Base-by-base conservation (phyloP, 148 eudicot genomes). In the Rhododendron griersonianum region DNA sequence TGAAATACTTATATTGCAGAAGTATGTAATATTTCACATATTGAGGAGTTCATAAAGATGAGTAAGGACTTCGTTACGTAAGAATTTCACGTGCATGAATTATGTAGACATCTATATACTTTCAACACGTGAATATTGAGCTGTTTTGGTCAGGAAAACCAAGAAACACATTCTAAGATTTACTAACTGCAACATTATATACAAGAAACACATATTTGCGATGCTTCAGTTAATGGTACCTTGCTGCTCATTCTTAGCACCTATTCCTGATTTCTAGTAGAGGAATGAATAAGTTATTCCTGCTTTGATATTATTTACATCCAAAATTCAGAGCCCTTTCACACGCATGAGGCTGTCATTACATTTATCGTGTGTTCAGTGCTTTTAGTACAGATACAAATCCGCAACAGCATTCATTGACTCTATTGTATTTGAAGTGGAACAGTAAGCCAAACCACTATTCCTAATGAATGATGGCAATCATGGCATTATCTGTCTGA, bases 91-190 rank as follows among this genome's bases (percentile, higher is more conserved):
- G 80, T 80, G 25, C 51, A 6, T 53, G 83, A 33, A 80, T 47
- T 30, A 59, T 47, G 44, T 30, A 51, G n/a, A 33, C 5, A 78
- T 44, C 30, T 80, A 8, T 80, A 33, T 7, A 51, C 63, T 80
- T 80, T 80, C 35, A 55, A 76, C 85, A 84, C 15, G 14, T 11
- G 30, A 57, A 77, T 18, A 41, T 45, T 25, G 25, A 39, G 5
- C 18, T 41, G 67, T 25, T 48, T 83, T 47, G 79, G 79, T 48
- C 78, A 45, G 74, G 79, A 28, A 35, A 48, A 84, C 75, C 39
- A 71, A 71, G 85, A 84, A 30, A 65, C 47, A n/a, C 48, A 84
- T 71, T 41, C 63, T 69, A 67, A 45, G 59, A 65, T 82, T n/a
- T 59, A 39, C 25, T 30, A 10, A 30, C 61, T 67, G 25, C 47